phyloP scores from a whole-genome alignment of 495 filamentous ascomycete species.

The Penicillium roqueforti region DNA sequence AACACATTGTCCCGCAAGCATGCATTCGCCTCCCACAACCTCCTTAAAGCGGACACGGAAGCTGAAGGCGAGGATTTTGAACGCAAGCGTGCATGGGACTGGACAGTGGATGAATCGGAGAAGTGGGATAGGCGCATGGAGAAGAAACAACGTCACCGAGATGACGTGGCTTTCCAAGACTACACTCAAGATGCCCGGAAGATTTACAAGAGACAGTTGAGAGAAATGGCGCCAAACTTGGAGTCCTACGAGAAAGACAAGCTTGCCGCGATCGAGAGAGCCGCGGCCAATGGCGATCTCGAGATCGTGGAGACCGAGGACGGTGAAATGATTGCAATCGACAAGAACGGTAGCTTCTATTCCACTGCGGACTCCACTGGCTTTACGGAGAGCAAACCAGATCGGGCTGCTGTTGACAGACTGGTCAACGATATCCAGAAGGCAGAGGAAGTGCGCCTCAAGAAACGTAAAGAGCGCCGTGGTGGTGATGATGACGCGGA shows the following conservation, averaged over 20 bases:
- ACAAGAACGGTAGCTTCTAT: slow-evolving; percentile 86
- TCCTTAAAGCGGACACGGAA: slow-evolving; percentile 85
- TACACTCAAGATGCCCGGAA: slow-evolving; percentile 83
- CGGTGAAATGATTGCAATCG: slow-evolving; percentile 90
- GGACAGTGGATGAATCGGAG: slow-evolving; percentile 91
- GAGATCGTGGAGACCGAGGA: slow-evolving; percentile 92
- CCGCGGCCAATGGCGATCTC: slow-evolving; percentile 72
- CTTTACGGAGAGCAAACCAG: slow-evolving; percentile 82
- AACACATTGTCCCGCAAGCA: slow-evolving; percentile 71
- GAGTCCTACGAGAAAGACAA: slow-evolving; percentile 84
- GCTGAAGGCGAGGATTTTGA: slow-evolving; percentile 89
- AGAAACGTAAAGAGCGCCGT: slow-evolving; percentile 75
- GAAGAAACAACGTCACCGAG: slow-evolving; percentile 78
- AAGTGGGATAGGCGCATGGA: slow-evolving; percentile 85
- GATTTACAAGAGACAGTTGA: slow-evolving; percentile 87
- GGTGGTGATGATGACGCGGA: slow-evolving; percentile 75
- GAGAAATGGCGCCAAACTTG: slow-evolving; percentile 63
- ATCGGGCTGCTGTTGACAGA: slow-evolving; percentile 84
- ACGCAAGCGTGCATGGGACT: slow-evolving; percentile 97
- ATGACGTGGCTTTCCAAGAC: slow-evolving; percentile 86
- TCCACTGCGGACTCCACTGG: slow-evolving; percentile 74
- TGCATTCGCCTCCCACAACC: slow-evolving; percentile 84
- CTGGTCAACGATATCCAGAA: slow-evolving; percentile 81
- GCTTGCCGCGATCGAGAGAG: slow-evolving; percentile 74
- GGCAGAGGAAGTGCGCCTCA: slow-evolving; percentile 79